Percentiles rank a stretch among this genome's conserved stretches.
phyloP scores from a whole-genome alignment of 768 basidiomycete species.

The Tephrocybe sp. region DNA sequence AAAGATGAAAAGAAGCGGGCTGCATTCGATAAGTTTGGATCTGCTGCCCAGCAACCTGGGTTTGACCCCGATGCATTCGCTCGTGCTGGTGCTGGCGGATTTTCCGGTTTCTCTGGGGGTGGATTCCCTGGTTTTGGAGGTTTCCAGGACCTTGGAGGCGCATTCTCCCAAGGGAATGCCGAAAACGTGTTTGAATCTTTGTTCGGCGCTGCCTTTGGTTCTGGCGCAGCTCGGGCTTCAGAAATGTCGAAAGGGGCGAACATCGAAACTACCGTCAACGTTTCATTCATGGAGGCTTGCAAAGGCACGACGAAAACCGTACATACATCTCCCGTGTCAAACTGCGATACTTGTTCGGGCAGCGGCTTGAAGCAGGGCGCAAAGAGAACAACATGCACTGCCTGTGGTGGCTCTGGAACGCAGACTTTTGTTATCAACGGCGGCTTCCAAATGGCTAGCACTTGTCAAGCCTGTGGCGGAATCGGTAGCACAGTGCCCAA shows the following conservation, averaged over 20 bases:
- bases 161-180: constrained; percentile 52
- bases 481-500: constrained; percentile 79
- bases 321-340: constrained; percentile 75
- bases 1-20: constrained; percentile 95
- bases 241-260: constrained; percentile 69
- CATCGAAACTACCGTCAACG: constrained; percentile 70
- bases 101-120: constrained; percentile 28
- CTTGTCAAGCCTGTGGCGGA: constrained; percentile 82
- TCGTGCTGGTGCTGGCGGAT: constrained; percentile 45
- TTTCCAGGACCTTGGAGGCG: constrained; percentile 68
- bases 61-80: constrained; percentile 90
- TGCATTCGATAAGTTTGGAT: constrained; percentile 88
- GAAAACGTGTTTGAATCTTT: constrained; percentile 83
- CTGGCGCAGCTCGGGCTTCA: constrained; percentile 41
- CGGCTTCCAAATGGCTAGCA: constrained; percentile 97
- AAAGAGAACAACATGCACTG: constrained; percentile 73
- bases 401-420: constrained; percentile 86
- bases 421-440: constrained; percentile 87
- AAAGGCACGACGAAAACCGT: constrained; percentile 81
- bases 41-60: constrained; percentile 89
- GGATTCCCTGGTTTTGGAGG: constrained; percentile 73
- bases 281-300: constrained; percentile 94
- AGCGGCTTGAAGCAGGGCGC: constrained; percentile 86
- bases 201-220: constrained; percentile 69
- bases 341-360: constrained; percentile 84